These are phyloP conservation scores for Mariannaea elegans DNA, from an alignment of 2,329 filamentous ascomycete genomes.

Conservation along the genomic window DNA sequence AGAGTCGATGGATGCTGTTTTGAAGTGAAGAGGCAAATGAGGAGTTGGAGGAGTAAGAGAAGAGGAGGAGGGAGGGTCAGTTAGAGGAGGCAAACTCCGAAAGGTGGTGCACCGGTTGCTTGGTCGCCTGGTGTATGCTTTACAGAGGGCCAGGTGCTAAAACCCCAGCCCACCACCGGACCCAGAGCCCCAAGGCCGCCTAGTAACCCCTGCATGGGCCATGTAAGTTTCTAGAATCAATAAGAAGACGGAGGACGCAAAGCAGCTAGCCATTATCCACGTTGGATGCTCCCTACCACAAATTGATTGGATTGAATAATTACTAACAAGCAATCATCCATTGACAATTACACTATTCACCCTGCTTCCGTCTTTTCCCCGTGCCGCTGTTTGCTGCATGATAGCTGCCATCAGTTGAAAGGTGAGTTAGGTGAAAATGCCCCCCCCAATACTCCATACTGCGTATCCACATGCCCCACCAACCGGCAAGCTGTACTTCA, in stretches of 20 bases:
- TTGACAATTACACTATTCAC: background rate
- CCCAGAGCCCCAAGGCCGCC: conserved; percentile 13
- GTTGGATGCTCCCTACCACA: background rate
- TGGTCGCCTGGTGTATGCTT: conserved; percentile 6
- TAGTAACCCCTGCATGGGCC: conserved; percentile 36
- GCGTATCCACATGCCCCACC: conserved; percentile 35
- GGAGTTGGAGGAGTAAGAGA: conserved; percentile 15
- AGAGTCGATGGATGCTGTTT: background rate
- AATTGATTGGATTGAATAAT: background rate
- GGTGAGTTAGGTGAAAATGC: conserved; percentile 1
- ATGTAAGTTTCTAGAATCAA: conserved; percentile 40
- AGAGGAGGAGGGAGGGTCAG: conserved; percentile 7
- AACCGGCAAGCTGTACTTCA: conserved; percentile 20
- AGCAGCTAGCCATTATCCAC: conserved; percentile 12
- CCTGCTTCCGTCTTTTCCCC: background rate
- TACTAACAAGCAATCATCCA: background rate
- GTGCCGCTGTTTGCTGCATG: conserved; percentile 10
- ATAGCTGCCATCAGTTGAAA: conserved; percentile 14
- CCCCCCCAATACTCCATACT: conserved; percentile 3
- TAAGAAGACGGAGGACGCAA: conserved; percentile 35
- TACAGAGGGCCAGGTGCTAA: conserved; percentile 18
- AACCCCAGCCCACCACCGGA: conserved; percentile 4
- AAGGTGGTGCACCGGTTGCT: conserved; percentile 9
- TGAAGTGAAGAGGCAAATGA: conserved; percentile 8
- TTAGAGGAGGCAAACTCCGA: background rate